Evolutionary conservation across 768 basidiomycete species (phyloP).

Genomic region (Suillus americanus): DNA sequence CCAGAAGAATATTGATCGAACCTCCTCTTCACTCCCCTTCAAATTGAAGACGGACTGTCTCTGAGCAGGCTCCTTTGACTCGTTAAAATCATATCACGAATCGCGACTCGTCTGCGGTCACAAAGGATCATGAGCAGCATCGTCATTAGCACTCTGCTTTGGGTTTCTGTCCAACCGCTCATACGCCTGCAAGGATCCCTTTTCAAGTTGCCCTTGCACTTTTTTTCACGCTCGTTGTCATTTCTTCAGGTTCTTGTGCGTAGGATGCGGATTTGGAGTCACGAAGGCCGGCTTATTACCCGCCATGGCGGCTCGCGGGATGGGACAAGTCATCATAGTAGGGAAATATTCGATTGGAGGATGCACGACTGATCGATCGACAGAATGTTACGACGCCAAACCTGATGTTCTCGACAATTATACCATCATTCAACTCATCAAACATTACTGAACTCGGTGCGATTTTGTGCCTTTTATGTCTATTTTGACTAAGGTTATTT

Average conservation of each 20-base stretch:
- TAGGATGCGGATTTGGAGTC: constrained; percentile 53
- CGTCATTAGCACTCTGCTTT: constrained; percentile 49
- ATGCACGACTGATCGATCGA: constrained; percentile 1
- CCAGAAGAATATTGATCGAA: background rate
- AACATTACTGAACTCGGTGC: constrained; percentile 57
- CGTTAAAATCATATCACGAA: background rate
- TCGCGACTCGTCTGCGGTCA: background rate
- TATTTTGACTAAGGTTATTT: background rate
- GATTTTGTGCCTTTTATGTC: constrained; percentile 7
- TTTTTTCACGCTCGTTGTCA: constrained; percentile 5
- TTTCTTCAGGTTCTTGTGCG: constrained; percentile 49
- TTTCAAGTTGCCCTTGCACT: constrained; percentile 7
- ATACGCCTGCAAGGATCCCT: constrained; percentile 49
- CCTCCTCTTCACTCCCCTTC: background rate
- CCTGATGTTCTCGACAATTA: constrained; percentile 71
- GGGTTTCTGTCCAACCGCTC: constrained; percentile 61
- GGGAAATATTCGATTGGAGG: constrained; percentile 1
- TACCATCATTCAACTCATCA: constrained; percentile 60
- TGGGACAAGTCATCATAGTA: constrained; percentile 61
- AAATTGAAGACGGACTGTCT: background rate
- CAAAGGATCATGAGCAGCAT: constrained; percentile 18
- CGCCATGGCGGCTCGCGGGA: constrained; percentile 53
- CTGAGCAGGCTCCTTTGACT: background rate
- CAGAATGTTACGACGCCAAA: constrained; percentile 36
- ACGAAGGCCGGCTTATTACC: constrained; percentile 65